phyloP scores from a whole-genome alignment of 192 early-diverging fungal genomes.

The Mycoemilia scoparia region DNA sequence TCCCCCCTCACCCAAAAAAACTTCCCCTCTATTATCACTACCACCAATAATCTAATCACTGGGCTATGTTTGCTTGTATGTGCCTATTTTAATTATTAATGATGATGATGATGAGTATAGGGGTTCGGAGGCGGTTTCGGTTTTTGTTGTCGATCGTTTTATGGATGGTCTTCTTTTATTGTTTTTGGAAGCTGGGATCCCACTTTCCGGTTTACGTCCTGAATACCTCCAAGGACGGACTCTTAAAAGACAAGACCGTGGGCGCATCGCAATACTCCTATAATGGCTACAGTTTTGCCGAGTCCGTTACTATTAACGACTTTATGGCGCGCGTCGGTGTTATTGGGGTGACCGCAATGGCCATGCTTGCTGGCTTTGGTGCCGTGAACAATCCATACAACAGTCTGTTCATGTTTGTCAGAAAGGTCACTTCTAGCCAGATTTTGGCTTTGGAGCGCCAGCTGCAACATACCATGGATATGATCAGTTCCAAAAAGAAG shows the following conservation, averaged over 20 bases:
- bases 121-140: no score
- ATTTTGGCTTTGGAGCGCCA: constrained; percentile 42
- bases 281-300: constrained; percentile 4
- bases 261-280: no score
- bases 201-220: constrained; percentile 37
- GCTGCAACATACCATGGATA: constrained; percentile 43
- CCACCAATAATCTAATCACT: no score
- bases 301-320: constrained; percentile 37
- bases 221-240: constrained; percentile 18
- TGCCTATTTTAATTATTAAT: no score
- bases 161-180: constrained; percentile 34
- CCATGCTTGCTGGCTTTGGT: constrained; percentile 82
- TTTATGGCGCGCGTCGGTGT: constrained; percentile 70
- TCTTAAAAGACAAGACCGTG: no score
- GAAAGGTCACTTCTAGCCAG: constrained; percentile 31
- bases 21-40: no score
- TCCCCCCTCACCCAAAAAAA: no score
- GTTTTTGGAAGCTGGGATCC: constrained; percentile 40
- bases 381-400: constrained; percentile 84
- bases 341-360: constrained; percentile 85
- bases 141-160: constrained; percentile 3
- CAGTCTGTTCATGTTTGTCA: constrained; percentile 63
- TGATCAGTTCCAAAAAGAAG: constrained; percentile 49
- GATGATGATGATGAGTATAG: no score
- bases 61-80: no score